Evolutionary conservation across 1,139 yeast genomes (phyloP).

Genomic region (Yamadazyma aaseri): DNA sequence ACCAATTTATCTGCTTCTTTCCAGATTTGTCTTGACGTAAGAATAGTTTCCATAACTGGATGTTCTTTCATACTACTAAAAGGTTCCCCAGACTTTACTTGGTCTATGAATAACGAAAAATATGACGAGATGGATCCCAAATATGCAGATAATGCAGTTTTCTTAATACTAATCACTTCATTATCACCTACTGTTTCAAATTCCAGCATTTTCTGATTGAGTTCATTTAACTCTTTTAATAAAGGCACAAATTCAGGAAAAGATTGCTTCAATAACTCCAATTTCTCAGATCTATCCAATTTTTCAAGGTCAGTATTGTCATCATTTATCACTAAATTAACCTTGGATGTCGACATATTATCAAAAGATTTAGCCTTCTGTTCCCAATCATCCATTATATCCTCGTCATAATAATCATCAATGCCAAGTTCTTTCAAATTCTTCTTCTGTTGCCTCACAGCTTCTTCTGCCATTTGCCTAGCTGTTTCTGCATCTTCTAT

Average conservation of each 20-base stretch:
- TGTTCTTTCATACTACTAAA: slow-evolving; percentile 75
- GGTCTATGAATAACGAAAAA: slow-evolving; percentile 66
- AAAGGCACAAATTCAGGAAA: slow-evolving; percentile 87
- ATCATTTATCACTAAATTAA: slow-evolving; percentile 24
- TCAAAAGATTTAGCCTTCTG: slow-evolving; percentile 36
- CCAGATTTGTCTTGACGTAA: slow-evolving; percentile 87
- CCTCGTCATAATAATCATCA: slow-evolving; percentile 85
- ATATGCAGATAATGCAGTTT: slow-evolving; percentile 72
- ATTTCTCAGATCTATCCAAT: slow-evolving; percentile 44
- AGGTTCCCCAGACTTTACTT: slow-evolving; percentile 52
- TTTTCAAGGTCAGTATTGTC: slow-evolving; percentile 31
- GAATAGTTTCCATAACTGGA: slow-evolving; percentile 82
- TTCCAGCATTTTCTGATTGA: slow-evolving; percentile 43
- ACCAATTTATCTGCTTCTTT: slow-evolving; percentile 61
- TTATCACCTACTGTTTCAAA: slow-evolving; percentile 31
- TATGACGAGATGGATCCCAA: slow-evolving; percentile 73
- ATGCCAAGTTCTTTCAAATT: slow-evolving; percentile 77
- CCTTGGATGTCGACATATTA: slow-evolving; percentile 20
- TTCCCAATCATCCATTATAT: slow-evolving; percentile 71
- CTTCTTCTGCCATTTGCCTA: slow-evolving; percentile 82
- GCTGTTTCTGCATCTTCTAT: slow-evolving; percentile 73
- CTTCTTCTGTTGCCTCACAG: slow-evolving; percentile 80
- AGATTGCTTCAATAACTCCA: slow-evolving; percentile 49
- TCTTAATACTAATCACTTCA: slow-evolving; percentile 49
- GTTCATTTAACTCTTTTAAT: slow-evolving; percentile 56